Conservation (phyloP, 805 yeast genomes). For the Starmerella vitae region DNA sequence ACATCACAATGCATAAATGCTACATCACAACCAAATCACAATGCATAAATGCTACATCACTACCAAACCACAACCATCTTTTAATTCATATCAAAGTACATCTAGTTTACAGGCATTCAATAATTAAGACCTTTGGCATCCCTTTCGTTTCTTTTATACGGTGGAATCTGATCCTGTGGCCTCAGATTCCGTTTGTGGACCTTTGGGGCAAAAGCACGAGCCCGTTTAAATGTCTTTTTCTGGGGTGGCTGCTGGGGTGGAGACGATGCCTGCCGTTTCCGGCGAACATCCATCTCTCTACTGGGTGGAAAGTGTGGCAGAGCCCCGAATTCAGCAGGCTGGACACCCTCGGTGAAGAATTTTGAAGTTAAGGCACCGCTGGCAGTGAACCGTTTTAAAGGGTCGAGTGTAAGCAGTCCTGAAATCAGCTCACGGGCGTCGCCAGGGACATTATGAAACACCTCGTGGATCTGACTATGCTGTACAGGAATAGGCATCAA, state of each 20-base stretch:
- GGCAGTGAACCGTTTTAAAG: conserved; percentile 63
- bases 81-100: too few species aligned
- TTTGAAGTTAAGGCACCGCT: conserved; percentile 56
- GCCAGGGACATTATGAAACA: conserved; percentile 22
- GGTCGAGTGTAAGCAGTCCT: conserved; percentile 56
- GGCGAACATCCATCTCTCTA: conserved; percentile 60
- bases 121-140: too few species aligned
- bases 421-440: conserved; percentile 33
- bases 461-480: conserved; percentile 33
- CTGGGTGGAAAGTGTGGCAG: conserved; percentile 71
- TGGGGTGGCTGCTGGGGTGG: conserved; percentile 25
- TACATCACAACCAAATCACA: too few species aligned
- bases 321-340: conserved; percentile 41
- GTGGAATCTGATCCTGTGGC: conserved; percentile 19
- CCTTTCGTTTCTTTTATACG: conserved; percentile 17
- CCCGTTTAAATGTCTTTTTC: not conserved
- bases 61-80: too few species aligned
- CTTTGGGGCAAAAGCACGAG: conserved; percentile 20
- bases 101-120: too few species aligned
- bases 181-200: conserved; percentile 16
- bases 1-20: too few species aligned
- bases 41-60: too few species aligned
- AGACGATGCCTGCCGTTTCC: conserved; percentile 14
- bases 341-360: conserved; percentile 56
- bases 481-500: conserved; percentile 20